Evolutionary conservation across 257 asterid species (phyloP), one percentile per base, ranked within the genome.

Genomic region (Marsdenia floribunda): DNA sequence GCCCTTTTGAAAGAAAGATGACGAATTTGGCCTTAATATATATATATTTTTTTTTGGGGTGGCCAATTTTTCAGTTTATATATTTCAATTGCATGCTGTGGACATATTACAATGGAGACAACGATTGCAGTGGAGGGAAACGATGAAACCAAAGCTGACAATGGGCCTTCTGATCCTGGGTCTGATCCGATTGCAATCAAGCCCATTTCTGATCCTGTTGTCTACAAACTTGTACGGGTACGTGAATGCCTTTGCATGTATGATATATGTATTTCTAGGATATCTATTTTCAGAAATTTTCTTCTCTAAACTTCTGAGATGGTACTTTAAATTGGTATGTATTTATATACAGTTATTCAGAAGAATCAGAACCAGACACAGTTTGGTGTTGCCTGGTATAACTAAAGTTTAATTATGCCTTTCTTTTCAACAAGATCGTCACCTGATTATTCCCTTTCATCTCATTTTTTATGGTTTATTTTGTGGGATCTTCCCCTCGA

Each of bases 141-240:
- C 68, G 85, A 76, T 59, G 89, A 82, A 72, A 86, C 80, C 49
- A 59, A 74, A 73, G 77, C 70, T 83, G 89, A 74, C 77, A 91
- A 80, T 40, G 24, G 73, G 67, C 77, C 57, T 69, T 35, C 75
- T 42, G 78, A 35, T 70, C 59, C 75, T 57, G 71, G 53, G 60
- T 68, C 60, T 37, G 71, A 66, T 35, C 73, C 73, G 55, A 47
- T 58, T 22, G 46, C 79, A 24, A 68, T 79, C 29, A 73, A 37
- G 64, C 83, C 74, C 49, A 76, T 78, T 78, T 69, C 92, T 77
- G 94, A 84, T 82, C 98, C 96, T 66, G 84, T 93, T 79, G 89
- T 91, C 73, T 93, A 93, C 81, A 88, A 91, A 87, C 98, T 90
- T 75, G 97, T 90, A 79, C 89, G 97, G 97, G 87, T 85, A 81